These are phyloP conservation scores for Zelopaecilomyces penicillatus DNA, from an alignment of 2,329 filamentous ascomycete genomes.

Conservation along the genomic window DNA sequence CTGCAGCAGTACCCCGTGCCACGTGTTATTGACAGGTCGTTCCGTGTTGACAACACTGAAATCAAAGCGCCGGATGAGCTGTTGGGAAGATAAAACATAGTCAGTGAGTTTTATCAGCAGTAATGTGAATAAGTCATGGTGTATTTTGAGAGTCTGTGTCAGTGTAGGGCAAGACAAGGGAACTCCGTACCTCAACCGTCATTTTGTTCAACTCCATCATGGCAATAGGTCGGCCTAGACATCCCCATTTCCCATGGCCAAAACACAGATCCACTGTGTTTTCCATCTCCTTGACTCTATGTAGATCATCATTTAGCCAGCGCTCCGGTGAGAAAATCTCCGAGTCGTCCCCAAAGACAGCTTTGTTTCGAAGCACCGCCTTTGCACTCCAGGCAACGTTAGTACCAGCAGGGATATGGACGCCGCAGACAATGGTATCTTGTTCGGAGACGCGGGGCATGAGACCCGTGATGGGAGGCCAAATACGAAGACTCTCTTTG, in stretches of 20 bases:
- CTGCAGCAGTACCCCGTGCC: neutral
- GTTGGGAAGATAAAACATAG: no score
- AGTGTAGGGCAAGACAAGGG: neutral
- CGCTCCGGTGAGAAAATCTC: constrained; percentile 26
- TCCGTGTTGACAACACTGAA: neutral
- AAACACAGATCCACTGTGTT: constrained; percentile 18
- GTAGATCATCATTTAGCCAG: constrained; percentile 27
- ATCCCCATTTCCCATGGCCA: constrained; percentile 23
- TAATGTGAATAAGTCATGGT: neutral
- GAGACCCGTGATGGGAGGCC: constrained; percentile 26
- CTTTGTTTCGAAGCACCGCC: constrained; percentile 24
- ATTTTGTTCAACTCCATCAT: constrained; percentile 22
- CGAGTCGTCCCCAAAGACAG: constrained; percentile 27
- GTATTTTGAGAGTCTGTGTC: neutral
- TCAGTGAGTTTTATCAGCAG: neutral
- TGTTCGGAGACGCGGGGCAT: constrained; percentile 29
- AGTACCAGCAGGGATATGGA: constrained; percentile 24
- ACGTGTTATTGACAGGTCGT: neutral
- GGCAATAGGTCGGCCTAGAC: constrained; percentile 22
- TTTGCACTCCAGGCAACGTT: constrained; percentile 26
- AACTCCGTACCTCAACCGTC: constrained; percentile 24
- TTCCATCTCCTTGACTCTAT: constrained; percentile 26
- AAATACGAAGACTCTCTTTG: constrained; percentile 36
- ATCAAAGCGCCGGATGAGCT: constrained; percentile 5
- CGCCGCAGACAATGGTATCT: constrained; percentile 21